These are phyloP conservation scores for Fusarium paranaense DNA, from an alignment of 2,329 filamentous ascomycete genomes.

Conservation along the genomic window DNA sequence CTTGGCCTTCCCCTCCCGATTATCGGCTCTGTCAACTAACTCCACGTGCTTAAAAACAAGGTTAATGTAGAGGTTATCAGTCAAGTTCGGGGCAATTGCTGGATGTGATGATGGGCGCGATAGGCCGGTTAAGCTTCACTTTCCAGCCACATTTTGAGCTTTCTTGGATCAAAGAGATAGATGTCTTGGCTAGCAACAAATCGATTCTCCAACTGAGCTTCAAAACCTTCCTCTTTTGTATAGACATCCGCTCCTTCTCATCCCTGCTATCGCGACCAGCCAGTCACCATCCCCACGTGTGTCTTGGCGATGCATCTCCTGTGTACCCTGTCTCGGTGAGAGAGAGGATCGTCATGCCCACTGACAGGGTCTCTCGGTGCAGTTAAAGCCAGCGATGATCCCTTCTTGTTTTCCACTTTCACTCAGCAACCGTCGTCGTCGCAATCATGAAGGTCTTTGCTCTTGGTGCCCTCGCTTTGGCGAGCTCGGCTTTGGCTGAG, in stretches of 20 bases:
- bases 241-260: not conserved
- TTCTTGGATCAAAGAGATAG: not conserved
- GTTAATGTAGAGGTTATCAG: not conserved
- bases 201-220: not conserved
- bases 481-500: slow-evolving; percentile 49
- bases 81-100: not conserved
- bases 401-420: not conserved
- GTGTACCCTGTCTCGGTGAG: not conserved
- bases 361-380: slow-evolving; percentile 7
- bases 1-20: not conserved
- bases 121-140: not conserved
- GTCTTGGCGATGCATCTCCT: slow-evolving; percentile 37
- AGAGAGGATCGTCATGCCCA: not conserved
- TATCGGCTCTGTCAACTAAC: not conserved
- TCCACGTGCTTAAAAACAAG: not conserved
- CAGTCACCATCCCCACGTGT: slow-evolving; percentile 44
- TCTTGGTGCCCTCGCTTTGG: slow-evolving; percentile 41
- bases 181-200: not conserved
- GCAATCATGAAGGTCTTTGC: slow-evolving; percentile 38
- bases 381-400: slow-evolving; percentile 32
- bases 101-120: not conserved
- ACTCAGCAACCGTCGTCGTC: not conserved
- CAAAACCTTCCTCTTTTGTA: slow-evolving; percentile 33
- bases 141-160: not conserved
- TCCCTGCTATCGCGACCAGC: slow-evolving; percentile 32